Conservation (phyloP, 495 filamentous ascomycete genomes). For the Eremomyces bilateralis region DNA sequence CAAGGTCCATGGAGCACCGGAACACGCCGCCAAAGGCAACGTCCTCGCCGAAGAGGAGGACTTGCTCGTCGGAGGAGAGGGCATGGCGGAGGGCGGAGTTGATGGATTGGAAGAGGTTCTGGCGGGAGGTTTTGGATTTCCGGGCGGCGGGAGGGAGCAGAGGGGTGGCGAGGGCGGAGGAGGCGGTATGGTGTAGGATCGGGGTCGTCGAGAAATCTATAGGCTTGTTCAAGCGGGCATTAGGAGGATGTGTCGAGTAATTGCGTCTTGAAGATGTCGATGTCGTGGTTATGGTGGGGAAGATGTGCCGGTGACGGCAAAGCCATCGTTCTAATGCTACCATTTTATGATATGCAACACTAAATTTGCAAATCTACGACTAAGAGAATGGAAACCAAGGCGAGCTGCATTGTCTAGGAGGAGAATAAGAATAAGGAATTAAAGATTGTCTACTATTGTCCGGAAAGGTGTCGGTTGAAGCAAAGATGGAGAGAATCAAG, state of each 20-base stretch:
- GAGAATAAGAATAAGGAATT: too few relatives aligned
- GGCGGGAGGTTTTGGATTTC: conserved; percentile 48
- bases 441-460: too few relatives aligned
- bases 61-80: conserved; percentile 62
- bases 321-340: too few relatives aligned
- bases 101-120: conserved; percentile 85
- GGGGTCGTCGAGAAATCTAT: conserved; percentile 73
- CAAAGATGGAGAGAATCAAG: too few relatives aligned
- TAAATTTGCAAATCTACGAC: too few relatives aligned
- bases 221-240: conserved; percentile 55
- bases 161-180: conserved; percentile 41
- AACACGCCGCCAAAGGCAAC: conserved; percentile 95
- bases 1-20: conserved; percentile 77
- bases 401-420: too few relatives aligned
- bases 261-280: conserved; percentile 1
- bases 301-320: too few relatives aligned
- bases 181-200: conserved; percentile 56
- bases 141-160: conserved; percentile 43
- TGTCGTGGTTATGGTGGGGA: conserved; percentile 5
- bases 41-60: conserved; percentile 88
- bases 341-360: too few relatives aligned
- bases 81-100: conserved; percentile 72
- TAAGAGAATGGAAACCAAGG: too few relatives aligned
- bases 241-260: conserved; percentile 21
- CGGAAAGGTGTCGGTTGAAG: too few relatives aligned